Evolutionary conservation across 2,329 filamentous ascomycete genomes (phyloP), one percentile per base, ranked within the genome.

Genomic region (Fonsecaea pugnacius): DNA sequence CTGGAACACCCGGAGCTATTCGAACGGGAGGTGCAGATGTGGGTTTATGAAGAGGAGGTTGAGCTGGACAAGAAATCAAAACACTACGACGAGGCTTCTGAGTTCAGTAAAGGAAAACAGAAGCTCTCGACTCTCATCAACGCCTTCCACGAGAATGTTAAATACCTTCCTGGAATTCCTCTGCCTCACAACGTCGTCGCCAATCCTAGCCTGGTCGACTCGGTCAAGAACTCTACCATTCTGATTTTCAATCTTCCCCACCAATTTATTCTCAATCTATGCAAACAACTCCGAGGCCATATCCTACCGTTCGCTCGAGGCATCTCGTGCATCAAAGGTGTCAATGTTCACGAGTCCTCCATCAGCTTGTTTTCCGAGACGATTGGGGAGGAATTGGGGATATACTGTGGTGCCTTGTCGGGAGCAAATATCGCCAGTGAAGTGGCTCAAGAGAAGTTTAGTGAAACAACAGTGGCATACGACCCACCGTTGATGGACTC

Each of bases 261-360:
- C 80, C 92, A 96, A 78, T 99, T 99, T 77, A 97, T 99, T 74
- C 86, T 86, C 75, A 89, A 89, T 68, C 90, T 93, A 66, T 96
- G 93, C 81, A 85, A 90, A 69, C 88, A 92, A 76, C 83, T 99
- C 67, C 85, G 89, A 73, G 95, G 94, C 66, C 89, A 96, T 73
- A 96, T 97, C 69, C 80, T 97, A 33, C 95, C 95, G 6, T 98
- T 88, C 73, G 94, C 95, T 30, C 88, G 96, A 68, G 95, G 92
- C 64, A 92, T 99, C 74, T 96, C 92, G 75, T 99, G 95, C 79
- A 97, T 98, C 81, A 99, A 99, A 83, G 95, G 95, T 71, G 93
- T 99, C 67, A 91, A 96, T 71, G 95, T 99, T 36, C 89, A 90
- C 3, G 90, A 94, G 73, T 88, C 91, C 57, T 91, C 91, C 61